Conservation (phyloP, 495 filamentous ascomycete genomes). For the Neurospora sp. region DNA sequence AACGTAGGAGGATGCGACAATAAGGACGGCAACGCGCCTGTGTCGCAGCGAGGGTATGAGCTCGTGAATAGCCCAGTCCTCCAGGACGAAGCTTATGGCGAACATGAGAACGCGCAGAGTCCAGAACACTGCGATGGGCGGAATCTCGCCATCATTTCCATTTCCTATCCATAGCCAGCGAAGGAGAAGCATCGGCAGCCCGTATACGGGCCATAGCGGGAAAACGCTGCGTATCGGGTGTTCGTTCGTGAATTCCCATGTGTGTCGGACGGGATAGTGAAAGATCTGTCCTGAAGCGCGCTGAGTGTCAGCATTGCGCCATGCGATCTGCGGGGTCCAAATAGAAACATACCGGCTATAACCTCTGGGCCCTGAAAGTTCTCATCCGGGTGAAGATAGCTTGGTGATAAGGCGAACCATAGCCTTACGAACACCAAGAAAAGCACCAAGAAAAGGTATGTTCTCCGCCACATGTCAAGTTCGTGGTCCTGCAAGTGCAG, state of each 20-base stretch:
- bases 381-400: slow-evolving; percentile 97
- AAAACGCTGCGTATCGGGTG: slow-evolving; percentile 88
- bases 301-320: neutral
- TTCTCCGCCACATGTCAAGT: slow-evolving; percentile 74
- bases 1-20: slow-evolving; percentile 92
- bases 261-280: slow-evolving; percentile 69
- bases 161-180: slow-evolving; percentile 71
- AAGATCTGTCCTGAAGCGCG: slow-evolving; percentile 68
- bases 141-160: slow-evolving; percentile 45
- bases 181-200: slow-evolving; percentile 80
- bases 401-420: slow-evolving; percentile 88
- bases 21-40: slow-evolving; percentile 58
- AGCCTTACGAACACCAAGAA: slow-evolving; percentile 60
- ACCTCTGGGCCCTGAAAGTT: slow-evolving; percentile 98
- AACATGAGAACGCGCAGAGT: slow-evolving; percentile 82
- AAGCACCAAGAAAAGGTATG: slow-evolving; percentile 59
- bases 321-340: neutral
- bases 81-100: slow-evolving; percentile 83
- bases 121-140: slow-evolving; percentile 77
- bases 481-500: slow-evolving; percentile 3
- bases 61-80: slow-evolving; percentile 95
- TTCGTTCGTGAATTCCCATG: slow-evolving; percentile 89
- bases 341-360: slow-evolving; percentile 65
- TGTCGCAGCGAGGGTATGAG: slow-evolving; percentile 65
- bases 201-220: slow-evolving; percentile 90